Evolutionary conservation across 495 filamentous ascomycete species (phyloP).

Genomic region (Neurospora sublineolata): DNA sequence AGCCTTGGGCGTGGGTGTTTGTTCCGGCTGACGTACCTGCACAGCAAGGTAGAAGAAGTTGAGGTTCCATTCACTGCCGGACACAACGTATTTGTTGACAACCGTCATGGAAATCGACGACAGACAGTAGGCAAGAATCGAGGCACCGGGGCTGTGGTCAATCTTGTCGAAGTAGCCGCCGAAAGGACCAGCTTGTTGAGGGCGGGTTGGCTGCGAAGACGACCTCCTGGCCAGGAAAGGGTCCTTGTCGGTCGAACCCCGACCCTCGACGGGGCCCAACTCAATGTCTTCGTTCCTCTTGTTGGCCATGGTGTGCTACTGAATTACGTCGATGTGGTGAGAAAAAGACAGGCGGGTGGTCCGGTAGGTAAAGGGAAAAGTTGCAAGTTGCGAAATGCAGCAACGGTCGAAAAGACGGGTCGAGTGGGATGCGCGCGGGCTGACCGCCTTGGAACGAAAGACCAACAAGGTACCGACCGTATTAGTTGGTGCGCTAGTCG

Average conservation of each 20-base stretch:
- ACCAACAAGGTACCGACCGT: not conserved
- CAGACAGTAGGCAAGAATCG: slow-evolving; percentile 83
- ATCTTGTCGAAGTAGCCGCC: slow-evolving; percentile 34
- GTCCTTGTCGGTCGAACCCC: slow-evolving; percentile 42
- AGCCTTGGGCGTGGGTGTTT: not conserved
- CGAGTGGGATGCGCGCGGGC: not conserved
- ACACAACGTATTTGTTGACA: slow-evolving; percentile 97
- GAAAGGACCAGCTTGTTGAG: slow-evolving; percentile 28
- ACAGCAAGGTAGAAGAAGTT: slow-evolving; percentile 90
- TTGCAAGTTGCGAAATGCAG: slow-evolving; percentile 3
- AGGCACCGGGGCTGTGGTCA: slow-evolving; percentile 61
- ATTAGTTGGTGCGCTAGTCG: not conserved
- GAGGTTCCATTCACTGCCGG: slow-evolving; percentile 81
- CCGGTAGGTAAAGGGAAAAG: not conserved
- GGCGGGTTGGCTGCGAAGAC: slow-evolving; percentile 32
- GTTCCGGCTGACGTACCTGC: slow-evolving; percentile 50
- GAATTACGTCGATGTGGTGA: slow-evolving; percentile 16
- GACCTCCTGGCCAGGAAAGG: slow-evolving; percentile 34
- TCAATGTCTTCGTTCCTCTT: slow-evolving; percentile 78
- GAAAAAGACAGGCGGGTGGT: not conserved
- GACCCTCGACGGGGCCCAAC: slow-evolving; percentile 47
- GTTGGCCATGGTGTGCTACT: slow-evolving; percentile 38
- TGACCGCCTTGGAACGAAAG: slow-evolving; percentile 3
- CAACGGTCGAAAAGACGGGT: not conserved
- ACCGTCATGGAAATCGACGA: slow-evolving; percentile 97